Evolutionary conservation across 2,329 filamentous ascomycete genomes (phyloP).

Genomic region (Capronia epimyces): DNA sequence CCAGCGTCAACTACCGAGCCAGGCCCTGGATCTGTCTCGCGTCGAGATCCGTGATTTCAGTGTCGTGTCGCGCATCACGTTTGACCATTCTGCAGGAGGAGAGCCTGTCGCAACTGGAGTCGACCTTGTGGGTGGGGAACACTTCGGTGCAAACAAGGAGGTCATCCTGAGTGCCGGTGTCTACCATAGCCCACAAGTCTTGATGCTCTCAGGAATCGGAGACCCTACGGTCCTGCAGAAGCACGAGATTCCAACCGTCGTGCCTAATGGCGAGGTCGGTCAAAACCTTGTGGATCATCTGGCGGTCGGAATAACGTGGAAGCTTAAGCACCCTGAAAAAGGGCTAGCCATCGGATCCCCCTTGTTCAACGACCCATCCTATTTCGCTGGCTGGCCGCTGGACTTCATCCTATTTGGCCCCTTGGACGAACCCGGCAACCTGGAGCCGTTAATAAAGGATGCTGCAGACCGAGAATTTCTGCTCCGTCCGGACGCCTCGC

Average conservation of each 20-base stretch:
- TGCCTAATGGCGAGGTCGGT: constrained; percentile 34
- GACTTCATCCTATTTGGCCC: constrained; percentile 35
- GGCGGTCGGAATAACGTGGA: constrained; percentile 30
- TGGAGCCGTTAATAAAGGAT: constrained; percentile 3
- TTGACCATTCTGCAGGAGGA: constrained; percentile 9
- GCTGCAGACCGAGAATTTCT: constrained; percentile 5
- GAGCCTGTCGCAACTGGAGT: constrained; percentile 28
- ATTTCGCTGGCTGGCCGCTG: constrained; percentile 34
- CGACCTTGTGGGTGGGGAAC: constrained; percentile 25
- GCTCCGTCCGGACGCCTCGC: constrained; percentile 12
- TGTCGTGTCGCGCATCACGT: constrained; percentile 25
- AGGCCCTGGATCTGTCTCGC: constrained; percentile 13
- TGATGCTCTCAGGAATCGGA: constrained; percentile 34
- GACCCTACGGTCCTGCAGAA: constrained; percentile 32
- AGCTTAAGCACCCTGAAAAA: constrained; percentile 30
- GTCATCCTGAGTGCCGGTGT: constrained; percentile 43
- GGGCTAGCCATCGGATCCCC: constrained; percentile 37
- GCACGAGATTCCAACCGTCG: constrained; percentile 32
- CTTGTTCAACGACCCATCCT: constrained; percentile 36
- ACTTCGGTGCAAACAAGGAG: constrained; percentile 36
- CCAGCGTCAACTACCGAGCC: constrained; percentile 31
- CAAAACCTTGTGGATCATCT: constrained; percentile 37
- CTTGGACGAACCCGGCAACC: constrained; percentile 4
- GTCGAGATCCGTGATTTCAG: constrained; percentile 25
- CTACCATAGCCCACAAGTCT: constrained; percentile 41